phyloP scores from a whole-genome alignment of 139 green algal species.

The Ettlia oleoabundans region DNA sequence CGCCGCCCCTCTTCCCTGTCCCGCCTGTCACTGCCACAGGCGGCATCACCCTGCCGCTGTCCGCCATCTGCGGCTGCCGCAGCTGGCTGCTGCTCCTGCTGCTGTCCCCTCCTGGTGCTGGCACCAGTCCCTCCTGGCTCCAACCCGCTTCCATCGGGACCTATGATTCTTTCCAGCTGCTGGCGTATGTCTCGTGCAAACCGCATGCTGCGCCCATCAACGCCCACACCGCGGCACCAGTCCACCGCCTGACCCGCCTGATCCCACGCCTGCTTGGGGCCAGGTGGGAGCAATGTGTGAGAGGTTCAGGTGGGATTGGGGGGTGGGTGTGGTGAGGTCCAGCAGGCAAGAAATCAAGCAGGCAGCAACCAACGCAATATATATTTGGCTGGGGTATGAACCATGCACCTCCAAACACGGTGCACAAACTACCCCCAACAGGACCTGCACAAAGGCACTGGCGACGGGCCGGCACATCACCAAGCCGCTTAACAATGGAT shows the following conservation, averaged over 20 bases:
- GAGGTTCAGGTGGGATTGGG: no score
- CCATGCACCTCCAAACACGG: no score
- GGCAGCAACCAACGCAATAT: no score
- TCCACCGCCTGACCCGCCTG: slow-evolving; percentile 42
- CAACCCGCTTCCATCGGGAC: slow-evolving; percentile 37
- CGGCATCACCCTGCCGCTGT: not conserved
- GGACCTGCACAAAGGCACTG: no score
- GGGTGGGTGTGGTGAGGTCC: no score
- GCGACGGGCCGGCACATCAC: no score
- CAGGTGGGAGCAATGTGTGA: no score
- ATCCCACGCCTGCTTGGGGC: no score
- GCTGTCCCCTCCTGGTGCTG: not conserved
- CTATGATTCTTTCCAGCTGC: slow-evolving; percentile 76
- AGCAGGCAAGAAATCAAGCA: no score
- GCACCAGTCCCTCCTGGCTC: slow-evolving; percentile 2
- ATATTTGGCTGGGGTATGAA: no score
- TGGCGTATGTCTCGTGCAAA: slow-evolving; percentile 85
- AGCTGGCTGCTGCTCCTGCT: not conserved
- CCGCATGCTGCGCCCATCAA: slow-evolving; percentile 82
- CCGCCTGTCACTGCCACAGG: not conserved
- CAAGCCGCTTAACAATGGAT: no score
- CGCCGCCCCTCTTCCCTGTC: not conserved
- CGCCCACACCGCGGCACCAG: slow-evolving; percentile 61
- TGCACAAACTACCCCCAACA: no score
- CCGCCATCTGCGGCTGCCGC: not conserved